Conservation (phyloP, 768 basidiomycete genomes). For the Lactarius quietus region DNA sequence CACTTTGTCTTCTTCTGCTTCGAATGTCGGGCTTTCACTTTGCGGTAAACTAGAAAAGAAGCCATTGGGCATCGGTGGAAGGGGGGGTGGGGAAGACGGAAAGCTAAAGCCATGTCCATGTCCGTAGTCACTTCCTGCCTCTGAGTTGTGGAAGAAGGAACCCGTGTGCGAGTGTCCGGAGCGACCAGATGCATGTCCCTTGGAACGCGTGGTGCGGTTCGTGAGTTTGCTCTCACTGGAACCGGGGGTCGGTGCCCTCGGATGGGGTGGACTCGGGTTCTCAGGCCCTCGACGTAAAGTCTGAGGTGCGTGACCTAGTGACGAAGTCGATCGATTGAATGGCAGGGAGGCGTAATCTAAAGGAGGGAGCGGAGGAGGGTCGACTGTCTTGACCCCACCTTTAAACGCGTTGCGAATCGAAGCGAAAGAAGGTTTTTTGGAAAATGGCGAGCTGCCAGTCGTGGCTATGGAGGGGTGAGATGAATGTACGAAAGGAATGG, state of each 20-base stretch:
- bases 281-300: slow-evolving; percentile 39
- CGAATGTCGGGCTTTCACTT: slow-evolving; percentile 49
- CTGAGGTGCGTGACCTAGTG: slow-evolving; percentile 51
- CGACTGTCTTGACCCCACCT: slow-evolving; percentile 51
- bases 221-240: slow-evolving; percentile 43
- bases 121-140: slow-evolving; percentile 67
- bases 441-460: slow-evolving; percentile 48
- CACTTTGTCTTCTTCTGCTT: slow-evolving; percentile 59
- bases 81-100: slow-evolving; percentile 65
- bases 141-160: slow-evolving; percentile 67
- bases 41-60: slow-evolving; percentile 41
- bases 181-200: slow-evolving; percentile 58
- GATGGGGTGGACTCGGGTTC: slow-evolving; percentile 49
- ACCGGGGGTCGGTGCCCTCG: slow-evolving; percentile 59
- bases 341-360: slow-evolving; percentile 69
- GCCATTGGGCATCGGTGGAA: slow-evolving; percentile 70
- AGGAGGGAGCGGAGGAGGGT: slow-evolving; percentile 68
- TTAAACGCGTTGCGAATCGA: slow-evolving; percentile 88
- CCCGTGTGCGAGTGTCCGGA: slow-evolving; percentile 78
- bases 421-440: slow-evolving; percentile 82
- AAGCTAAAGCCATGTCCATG: slow-evolving; percentile 37
- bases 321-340: slow-evolving; percentile 78
- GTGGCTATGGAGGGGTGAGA: slow-evolving; percentile 61
- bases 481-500: slow-evolving; percentile 63
- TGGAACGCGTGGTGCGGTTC: slow-evolving; percentile 43